These are phyloP conservation scores for Pseudopithomyces chartarum DNA, from an alignment of 2,329 filamentous ascomycete genomes.

Conservation along the genomic window DNA sequence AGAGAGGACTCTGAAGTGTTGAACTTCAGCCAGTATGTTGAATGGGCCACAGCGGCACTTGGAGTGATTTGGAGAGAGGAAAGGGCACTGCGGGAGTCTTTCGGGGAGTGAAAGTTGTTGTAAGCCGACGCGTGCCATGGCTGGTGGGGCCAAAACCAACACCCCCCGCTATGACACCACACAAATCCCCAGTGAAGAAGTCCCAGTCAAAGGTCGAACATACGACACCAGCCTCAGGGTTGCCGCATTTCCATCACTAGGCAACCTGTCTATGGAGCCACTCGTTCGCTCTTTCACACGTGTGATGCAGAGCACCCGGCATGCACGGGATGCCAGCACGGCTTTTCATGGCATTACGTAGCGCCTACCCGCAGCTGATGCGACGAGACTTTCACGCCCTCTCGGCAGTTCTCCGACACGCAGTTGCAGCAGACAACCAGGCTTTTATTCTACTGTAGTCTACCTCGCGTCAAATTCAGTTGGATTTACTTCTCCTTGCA, in stretches of 20 bases:
- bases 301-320: background rate
- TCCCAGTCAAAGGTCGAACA: too few species aligned
- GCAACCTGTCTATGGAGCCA: too few species aligned
- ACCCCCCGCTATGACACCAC: constrained; percentile 1
- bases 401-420: background rate
- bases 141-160: background rate
- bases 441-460: background rate
- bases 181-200: background rate
- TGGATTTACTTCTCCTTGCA: constrained; percentile 16
- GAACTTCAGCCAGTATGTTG: constrained; percentile 36
- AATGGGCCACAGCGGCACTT: constrained; percentile 8
- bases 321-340: background rate
- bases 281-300: too few species aligned
- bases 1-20: constrained; percentile 36
- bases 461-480: constrained; percentile 21
- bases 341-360: background rate
- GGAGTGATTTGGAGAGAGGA: background rate
- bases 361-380: background rate
- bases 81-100: background rate
- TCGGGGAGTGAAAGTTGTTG: background rate
- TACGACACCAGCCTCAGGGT: too few species aligned
- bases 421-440: background rate
- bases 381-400: background rate
- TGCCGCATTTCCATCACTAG: too few species aligned
- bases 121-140: background rate